These are phyloP conservation scores for Xanthoceras sorbifolium DNA, from an alignment of 345 rosid species.

Conservation along the genomic window DNA sequence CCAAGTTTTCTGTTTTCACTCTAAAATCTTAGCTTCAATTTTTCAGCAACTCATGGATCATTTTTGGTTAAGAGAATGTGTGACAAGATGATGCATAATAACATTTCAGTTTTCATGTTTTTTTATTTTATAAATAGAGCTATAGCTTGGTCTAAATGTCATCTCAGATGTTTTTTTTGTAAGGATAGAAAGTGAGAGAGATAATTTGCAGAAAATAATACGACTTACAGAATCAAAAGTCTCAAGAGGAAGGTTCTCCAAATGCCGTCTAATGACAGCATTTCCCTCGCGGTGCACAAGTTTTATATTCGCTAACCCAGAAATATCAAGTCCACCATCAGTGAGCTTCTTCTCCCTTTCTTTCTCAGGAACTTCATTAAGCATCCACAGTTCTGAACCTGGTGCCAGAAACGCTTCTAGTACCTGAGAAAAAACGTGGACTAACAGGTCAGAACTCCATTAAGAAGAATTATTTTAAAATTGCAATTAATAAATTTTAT, in stretches of 20 bases:
- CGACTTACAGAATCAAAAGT: slow-evolving; percentile 95
- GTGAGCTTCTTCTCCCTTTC: slow-evolving; percentile 80
- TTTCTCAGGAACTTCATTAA: slow-evolving; percentile 82
- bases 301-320: slow-evolving; percentile 56
- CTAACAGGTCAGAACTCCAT: slow-evolving; percentile 8
- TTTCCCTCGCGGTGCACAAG: slow-evolving; percentile 87
- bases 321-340: slow-evolving; percentile 76
- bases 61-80: background rate
- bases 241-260: slow-evolving; percentile 82
- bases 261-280: slow-evolving; percentile 81
- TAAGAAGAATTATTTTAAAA: background rate
- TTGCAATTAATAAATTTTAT: background rate
- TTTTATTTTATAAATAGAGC: too few relatives aligned
- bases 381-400: slow-evolving; percentile 94
- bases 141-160: background rate
- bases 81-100: background rate
- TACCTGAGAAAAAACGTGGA: slow-evolving; percentile 49
- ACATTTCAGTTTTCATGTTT: background rate
- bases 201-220: slow-evolving; percentile 2
- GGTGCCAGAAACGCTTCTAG: slow-evolving; percentile 86
- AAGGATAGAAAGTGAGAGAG: background rate
- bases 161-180: background rate
- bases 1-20: background rate
- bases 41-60: background rate
- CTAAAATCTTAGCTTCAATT: background rate